phyloP scores from a whole-genome alignment of 176 grass and related monocot species.

The Hyparrhenia diplandra region DNA sequence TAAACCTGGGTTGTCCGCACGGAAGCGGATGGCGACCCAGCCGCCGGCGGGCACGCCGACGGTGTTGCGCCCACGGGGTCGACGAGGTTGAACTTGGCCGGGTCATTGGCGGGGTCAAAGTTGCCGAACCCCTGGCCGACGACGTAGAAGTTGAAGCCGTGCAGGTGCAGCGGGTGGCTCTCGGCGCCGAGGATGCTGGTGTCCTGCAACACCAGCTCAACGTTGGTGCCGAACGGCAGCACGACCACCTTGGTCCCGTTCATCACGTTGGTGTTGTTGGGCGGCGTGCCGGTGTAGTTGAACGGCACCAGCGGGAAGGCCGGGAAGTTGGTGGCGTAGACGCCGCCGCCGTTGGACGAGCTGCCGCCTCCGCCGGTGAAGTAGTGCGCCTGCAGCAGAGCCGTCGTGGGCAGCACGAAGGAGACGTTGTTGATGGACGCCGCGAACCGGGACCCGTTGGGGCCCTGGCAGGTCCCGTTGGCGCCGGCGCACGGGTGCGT shows the following conservation, averaged over 20 bases:
- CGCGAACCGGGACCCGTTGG: conserved; percentile 61
- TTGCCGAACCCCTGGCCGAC: conserved; percentile 68
- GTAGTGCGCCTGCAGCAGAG: conserved; percentile 66
- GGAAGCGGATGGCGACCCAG: conserved; percentile 75
- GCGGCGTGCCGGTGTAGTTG: conserved; percentile 77
- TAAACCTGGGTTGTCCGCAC: conserved; percentile 71
- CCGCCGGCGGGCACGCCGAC: conserved; percentile 69
- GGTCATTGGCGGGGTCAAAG: conserved; percentile 47
- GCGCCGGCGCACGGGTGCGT: conserved; percentile 59
- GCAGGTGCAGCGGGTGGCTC: conserved; percentile 86
- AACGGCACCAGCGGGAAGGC: conserved; percentile 33
- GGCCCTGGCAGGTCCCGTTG: conserved; percentile 71
- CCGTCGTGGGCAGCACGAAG: conserved; percentile 52
- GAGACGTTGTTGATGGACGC: conserved; percentile 77
- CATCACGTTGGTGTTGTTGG: conserved; percentile 70
- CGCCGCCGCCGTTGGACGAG: conserved; percentile 41
- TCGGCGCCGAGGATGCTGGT: conserved; percentile 68
- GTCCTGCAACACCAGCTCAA: conserved; percentile 84
- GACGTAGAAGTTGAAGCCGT: conserved; percentile 79
- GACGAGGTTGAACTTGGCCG: conserved; percentile 51
- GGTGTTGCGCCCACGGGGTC: conserved; percentile 83
- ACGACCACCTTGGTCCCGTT: conserved; percentile 57
- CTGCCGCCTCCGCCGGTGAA: conserved; percentile 35
- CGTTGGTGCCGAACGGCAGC: conserved; percentile 44
- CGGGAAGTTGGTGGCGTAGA: conserved; percentile 56